phyloP scores from a whole-genome alignment of 1,284 basidiomycete species.

The Ustilago bromivora region DNA sequence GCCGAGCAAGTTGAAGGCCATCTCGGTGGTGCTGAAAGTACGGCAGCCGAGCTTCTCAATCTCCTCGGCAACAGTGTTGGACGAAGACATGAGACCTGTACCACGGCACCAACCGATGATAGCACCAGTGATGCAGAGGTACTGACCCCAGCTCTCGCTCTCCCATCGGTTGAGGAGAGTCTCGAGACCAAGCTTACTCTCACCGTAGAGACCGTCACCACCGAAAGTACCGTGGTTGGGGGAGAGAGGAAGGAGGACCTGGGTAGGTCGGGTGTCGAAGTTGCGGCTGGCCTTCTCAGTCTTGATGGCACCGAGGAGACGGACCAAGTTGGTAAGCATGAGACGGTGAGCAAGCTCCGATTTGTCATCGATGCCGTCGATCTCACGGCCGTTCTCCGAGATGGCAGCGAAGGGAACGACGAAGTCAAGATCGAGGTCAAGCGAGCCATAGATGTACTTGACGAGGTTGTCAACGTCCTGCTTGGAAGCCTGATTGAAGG shows the following conservation, averaged over 20 bases:
- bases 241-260: conserved; percentile 95
- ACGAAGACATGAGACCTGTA: conserved; percentile 96
- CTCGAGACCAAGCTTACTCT: conserved; percentile 97
- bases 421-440: conserved; percentile 96
- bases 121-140: conserved; percentile 95
- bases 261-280: conserved; percentile 96
- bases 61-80: conserved; percentile 93
- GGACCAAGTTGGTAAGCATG: conserved; percentile 82
- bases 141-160: conserved; percentile 95
- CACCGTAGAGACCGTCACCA: conserved; percentile 96
- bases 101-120: conserved; percentile 90
- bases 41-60: conserved; percentile 93
- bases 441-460: conserved; percentile 95
- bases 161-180: conserved; percentile 98
- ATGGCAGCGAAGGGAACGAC: conserved; percentile 98
- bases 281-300: conserved; percentile 95
- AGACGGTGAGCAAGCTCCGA: conserved; percentile 98
- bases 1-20: conserved; percentile 99
- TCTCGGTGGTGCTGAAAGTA: conserved; percentile 98
- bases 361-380: conserved; percentile 94
- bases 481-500: conserved; percentile 98
- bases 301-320: conserved; percentile 96
- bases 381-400: conserved; percentile 97
- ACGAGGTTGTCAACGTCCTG: conserved; percentile 93
- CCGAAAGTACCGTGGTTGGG: conserved; percentile 98